Conservation (phyloP, 495 filamentous ascomycete genomes). For the Podospora appendiculata region DNA sequence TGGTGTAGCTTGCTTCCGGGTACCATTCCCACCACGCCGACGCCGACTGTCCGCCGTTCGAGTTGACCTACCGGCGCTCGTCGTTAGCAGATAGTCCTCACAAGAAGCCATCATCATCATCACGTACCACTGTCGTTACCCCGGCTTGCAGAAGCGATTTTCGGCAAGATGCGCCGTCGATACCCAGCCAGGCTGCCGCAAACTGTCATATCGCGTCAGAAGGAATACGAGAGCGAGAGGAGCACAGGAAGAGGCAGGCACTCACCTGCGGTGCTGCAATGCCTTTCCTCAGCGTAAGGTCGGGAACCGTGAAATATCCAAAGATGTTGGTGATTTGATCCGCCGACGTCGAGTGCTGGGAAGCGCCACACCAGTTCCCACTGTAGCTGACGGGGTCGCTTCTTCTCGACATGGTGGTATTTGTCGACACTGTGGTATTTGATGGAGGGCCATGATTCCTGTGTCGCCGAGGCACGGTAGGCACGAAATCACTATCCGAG, state of each 20-base stretch:
- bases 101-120: not conserved
- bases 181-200: constrained; percentile 22
- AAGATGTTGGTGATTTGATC: constrained; percentile 16
- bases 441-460: constrained; percentile 4
- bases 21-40: constrained; percentile 61
- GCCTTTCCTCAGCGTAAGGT: constrained; percentile 14
- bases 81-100: not conserved
- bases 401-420: not conserved
- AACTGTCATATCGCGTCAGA: constrained; percentile 3
- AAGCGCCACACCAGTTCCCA: constrained; percentile 26
- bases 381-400: constrained; percentile 17
- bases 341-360: constrained; percentile 9
- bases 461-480: constrained; percentile 11
- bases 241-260: too few relatives aligned
- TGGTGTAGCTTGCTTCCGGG: constrained; percentile 44
- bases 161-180: constrained; percentile 23
- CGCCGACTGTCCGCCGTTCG: constrained; percentile 19
- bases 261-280: constrained; percentile 6
- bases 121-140: constrained; percentile 20
- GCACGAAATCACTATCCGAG: constrained; percentile 8
- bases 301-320: constrained; percentile 16
- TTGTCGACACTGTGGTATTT: not conserved
- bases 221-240: too few relatives aligned
- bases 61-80: constrained; percentile 9
- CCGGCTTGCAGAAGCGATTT: constrained; percentile 19